phyloP scores from a whole-genome alignment of 2,329 filamentous ascomycete genomes.

The Pezizomycotina sp. region DNA sequence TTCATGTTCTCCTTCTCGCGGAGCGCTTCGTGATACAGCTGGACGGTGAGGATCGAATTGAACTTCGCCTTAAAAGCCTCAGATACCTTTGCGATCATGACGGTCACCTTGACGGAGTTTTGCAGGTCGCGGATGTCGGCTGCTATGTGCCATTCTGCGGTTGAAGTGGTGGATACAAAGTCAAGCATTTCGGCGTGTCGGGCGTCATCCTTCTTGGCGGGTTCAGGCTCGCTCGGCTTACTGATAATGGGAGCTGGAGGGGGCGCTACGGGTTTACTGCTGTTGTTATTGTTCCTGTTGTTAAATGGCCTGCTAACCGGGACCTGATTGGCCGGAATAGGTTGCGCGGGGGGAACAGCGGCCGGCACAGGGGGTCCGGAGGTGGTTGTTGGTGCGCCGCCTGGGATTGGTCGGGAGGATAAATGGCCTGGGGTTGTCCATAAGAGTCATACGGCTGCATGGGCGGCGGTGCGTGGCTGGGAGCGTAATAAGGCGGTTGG shows the following conservation, averaged over 20 bases:
- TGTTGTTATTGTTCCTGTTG: no score
- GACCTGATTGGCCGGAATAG: constrained; percentile 5
- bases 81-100: constrained; percentile 10
- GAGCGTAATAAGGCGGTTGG: no score
- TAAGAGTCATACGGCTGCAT: no score
- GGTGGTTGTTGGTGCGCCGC: constrained; percentile 5
- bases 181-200: constrained; percentile 6
- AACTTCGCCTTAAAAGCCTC: constrained; percentile 11
- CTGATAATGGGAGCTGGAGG: constrained; percentile 4
- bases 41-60: constrained; percentile 27
- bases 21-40: constrained; percentile 28
- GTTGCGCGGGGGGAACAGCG: constrained; percentile 1
- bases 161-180: constrained; percentile 2
- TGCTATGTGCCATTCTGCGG: constrained; percentile 11
- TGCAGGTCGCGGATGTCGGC: constrained; percentile 13
- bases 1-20: constrained; percentile 17
- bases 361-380: constrained; percentile 8
- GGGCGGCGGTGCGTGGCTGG: no score
- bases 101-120: constrained; percentile 12
- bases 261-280: constrained; percentile 1
- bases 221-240: constrained; percentile 11
- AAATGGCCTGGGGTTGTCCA: constrained; percentile 1
- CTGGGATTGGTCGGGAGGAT: constrained; percentile 4
- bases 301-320: no score
- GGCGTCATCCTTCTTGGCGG: constrained; percentile 13